A percentile compares a stretch with the other conserved stretches of the same genome.
Conservation (phyloP, 1,139 yeast species). For the Hyphopichia buzzinii region DNA sequence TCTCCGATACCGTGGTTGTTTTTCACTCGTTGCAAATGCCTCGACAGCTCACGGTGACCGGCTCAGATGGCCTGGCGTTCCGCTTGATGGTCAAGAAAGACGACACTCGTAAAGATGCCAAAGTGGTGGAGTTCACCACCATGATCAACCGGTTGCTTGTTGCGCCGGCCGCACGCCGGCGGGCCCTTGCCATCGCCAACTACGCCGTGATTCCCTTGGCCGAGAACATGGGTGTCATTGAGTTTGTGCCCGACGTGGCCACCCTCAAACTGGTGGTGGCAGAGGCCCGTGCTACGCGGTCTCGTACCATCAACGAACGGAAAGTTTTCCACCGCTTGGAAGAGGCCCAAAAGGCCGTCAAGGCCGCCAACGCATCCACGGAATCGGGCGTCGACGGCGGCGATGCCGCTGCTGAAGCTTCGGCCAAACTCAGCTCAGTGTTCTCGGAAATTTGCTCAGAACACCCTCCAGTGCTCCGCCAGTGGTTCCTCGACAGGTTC, state of each 20-base stretch:
- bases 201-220: constrained; percentile 89
- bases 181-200: constrained; percentile 70
- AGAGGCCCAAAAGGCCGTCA: constrained; percentile 40
- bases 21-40: constrained; percentile 87
- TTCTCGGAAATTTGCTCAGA: constrained; percentile 33
- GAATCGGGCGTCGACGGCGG: too few species aligned
- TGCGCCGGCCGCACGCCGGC: constrained; percentile 69
- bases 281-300: constrained; percentile 42
- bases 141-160: constrained; percentile 75
- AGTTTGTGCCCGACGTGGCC: constrained; percentile 83
- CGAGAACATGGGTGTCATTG: constrained; percentile 86
- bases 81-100: constrained; percentile 83
- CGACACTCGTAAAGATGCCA: constrained; percentile 93
- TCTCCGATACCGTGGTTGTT: constrained; percentile 64
- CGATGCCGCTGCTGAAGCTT: constrained; percentile 15
- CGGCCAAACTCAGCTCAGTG: constrained; percentile 20
- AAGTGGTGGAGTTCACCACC: constrained; percentile 88
- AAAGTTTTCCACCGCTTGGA: constrained; percentile 33
- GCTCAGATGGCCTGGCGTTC: constrained; percentile 73
- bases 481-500: constrained; percentile 86
- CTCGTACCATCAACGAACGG: constrained; percentile 29
- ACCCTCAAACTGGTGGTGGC: constrained; percentile 71
- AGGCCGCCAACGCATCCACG: constrained; percentile 16
- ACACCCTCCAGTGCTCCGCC: constrained; percentile 75
- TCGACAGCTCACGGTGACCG: constrained; percentile 69